Evolutionary conservation across 139 green algal genomes (phyloP), one percentile per base, ranked within the genome.

Genomic region (Haematococcus sp.): DNA sequence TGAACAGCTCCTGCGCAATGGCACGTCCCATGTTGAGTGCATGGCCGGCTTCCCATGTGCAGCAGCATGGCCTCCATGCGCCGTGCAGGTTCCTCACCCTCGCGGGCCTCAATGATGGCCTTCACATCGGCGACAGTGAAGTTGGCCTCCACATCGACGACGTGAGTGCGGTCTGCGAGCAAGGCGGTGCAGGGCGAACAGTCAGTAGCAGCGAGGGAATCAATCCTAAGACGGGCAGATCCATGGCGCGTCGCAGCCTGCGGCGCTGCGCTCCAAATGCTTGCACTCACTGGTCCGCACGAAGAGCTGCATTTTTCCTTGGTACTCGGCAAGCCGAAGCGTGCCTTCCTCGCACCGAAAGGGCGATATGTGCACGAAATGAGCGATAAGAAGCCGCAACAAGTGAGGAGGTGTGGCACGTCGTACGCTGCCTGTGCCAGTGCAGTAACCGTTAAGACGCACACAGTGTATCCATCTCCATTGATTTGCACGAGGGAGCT

Each of bases 101-200:
- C 79, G 63, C 87, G 87, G 40, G 87, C 81, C 77, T 87, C 83
- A 34, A 96, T 85, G 40, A 81, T 74, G 28, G 83, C 81, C 88
- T 94, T 95, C 31, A 96, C 89, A 87, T 96, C 88, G 60, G 83
- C 84, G 30, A 94, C 91, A 28, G 87, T 93, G 74, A 77, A 76
- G 49, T 82, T 73, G 55, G 86, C 64, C 51, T 79, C 81, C 67
- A 93, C 82, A 70, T 94, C 76, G 25, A 96, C 52, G 69, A 92
- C 81, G 76, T 96, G 88, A 61, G 91, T 94, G 61, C 82, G 76
- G 72, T 94, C 91, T 96, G 89, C 52, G 35, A 25, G 23, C 17
- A 75, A 40, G 63, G 32, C n/a, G 65, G 20, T 27, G 52, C 52
- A 61, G 52, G 52, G 13, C 13, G 16, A 13, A 55, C 73, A 70